phyloP scores from a whole-genome alignment of 768 basidiomycete genomes.

The Pisolithus albus region DNA sequence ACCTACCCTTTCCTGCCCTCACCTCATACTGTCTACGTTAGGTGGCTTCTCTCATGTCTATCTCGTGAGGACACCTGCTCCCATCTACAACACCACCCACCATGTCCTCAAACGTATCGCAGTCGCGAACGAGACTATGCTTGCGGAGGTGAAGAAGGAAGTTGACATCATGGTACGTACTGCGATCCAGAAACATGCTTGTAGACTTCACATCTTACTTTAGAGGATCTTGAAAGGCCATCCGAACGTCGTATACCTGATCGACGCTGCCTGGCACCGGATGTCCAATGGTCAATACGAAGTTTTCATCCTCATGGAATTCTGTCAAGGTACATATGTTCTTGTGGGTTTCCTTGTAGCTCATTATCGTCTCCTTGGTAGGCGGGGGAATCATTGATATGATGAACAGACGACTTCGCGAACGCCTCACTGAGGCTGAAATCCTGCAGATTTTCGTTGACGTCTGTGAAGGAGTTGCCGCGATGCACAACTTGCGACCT shows the following conservation, averaged over 20 bases:
- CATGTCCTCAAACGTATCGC: slow-evolving; percentile 98
- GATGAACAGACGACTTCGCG: slow-evolving; percentile 95
- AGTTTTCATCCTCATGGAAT: slow-evolving; percentile 99
- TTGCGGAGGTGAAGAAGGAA: slow-evolving; percentile 92
- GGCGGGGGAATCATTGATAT: slow-evolving; percentile 99
- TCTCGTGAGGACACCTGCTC: slow-evolving; percentile 78
- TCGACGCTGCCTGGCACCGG: slow-evolving; percentile 89
- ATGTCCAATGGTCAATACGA: slow-evolving; percentile 82
- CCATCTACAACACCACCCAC: slow-evolving; percentile 85
- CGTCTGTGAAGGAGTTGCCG: slow-evolving; percentile 93
- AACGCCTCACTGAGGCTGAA: slow-evolving; percentile 91
- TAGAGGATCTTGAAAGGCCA: slow-evolving; percentile 89
- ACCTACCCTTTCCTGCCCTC: slow-evolving; percentile 5
- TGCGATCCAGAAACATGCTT: slow-evolving; percentile 6
- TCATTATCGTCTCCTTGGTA: slow-evolving; percentile 24
- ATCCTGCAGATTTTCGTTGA: slow-evolving; percentile 98
- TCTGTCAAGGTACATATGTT: slow-evolving; percentile 65
- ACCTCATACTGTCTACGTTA: slow-evolving; percentile 26
- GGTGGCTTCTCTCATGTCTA: slow-evolving; percentile 99
- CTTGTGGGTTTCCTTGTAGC: background rate
- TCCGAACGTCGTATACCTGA: slow-evolving; percentile 91
- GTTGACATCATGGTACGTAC: slow-evolving; percentile 93
- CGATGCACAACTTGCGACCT: slow-evolving; percentile 90
- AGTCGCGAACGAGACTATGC: slow-evolving; percentile 81
- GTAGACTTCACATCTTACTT: slow-evolving; percentile 24